Base-by-base conservation (phyloP, 805 yeast genomes). In the Metschnikowia kofuensis region DNA sequence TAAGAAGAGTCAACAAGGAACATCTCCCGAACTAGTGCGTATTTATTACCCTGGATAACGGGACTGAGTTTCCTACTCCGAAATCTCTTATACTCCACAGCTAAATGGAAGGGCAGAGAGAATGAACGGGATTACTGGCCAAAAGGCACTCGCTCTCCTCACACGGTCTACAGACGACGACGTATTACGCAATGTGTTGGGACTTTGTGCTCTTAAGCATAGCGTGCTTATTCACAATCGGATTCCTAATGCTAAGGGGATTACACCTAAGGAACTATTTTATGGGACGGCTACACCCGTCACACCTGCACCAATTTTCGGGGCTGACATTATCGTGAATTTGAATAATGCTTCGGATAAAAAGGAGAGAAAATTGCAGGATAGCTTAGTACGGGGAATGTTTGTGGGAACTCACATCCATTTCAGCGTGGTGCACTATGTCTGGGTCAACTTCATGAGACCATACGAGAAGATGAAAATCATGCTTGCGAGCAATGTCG, bases 101-200 rank as follows among this genome's bases (percentile, higher is more conserved):
- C 7, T 42, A 9, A 42, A 42, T n/a, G 45, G 45, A 26, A 31
- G 38, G 7, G 45, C 45, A 9, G 45, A 42, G 15, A 10, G 45
- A n/a, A 7, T 32, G 9, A 42, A 42, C n/a, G 45, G 45, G n/a
- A 35, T 35, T 13, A 35, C 28, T 10, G 12, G 32, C 7, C 12
- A 26, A 11, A 34, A 35, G n/a, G 34, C 32, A 11, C 11, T 35
- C 16, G 7, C 34, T 8, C 7, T 42, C 27, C 32, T 30, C 32
- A 35, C 8, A 15, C 15, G n/a, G 15, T 11, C 37, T 15, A 35
- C 37, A 9, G 7, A 11, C 7, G n/a, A 35, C n/a, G 37, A 35
- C n/a, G 37, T 35, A 7, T 15, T 35, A 11, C 8, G 37, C 7
- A 15, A 11, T 11, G 7, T 35, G 8, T 13, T 35, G 8, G 37